These are phyloP conservation scores for Starmerella stigmatis DNA, from an alignment of 805 yeast species.

Conservation along the genomic window DNA sequence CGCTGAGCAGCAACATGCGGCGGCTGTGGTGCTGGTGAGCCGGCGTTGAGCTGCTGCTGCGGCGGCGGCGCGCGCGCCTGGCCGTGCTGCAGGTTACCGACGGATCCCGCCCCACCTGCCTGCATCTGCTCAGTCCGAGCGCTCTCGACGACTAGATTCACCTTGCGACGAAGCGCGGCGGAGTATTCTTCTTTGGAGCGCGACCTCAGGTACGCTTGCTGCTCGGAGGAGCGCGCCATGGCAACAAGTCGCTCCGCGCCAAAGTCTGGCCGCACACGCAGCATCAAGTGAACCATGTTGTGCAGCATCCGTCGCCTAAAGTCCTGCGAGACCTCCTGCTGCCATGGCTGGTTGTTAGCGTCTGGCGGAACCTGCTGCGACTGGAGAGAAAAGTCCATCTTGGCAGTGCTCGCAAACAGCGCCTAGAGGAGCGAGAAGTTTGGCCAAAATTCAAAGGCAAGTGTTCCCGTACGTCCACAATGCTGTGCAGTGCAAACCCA, in stretches of 20 bases:
- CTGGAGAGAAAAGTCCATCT: conserved; percentile 1
- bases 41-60: too few species aligned
- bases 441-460: too few species aligned
- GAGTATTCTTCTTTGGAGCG: conserved; percentile 26
- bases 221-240: conserved; percentile 30
- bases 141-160: conserved; percentile 13
- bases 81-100: too few species aligned
- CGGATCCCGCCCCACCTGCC: too few species aligned
- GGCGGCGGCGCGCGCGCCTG: not conserved
- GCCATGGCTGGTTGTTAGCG: conserved; percentile 18
- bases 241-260: conserved; percentile 28
- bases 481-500: not conserved
- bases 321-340: conserved; percentile 15
- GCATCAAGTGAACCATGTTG: conserved; percentile 20
- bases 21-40: too few species aligned
- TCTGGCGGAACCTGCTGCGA: not conserved
- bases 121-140: conserved; percentile 12
- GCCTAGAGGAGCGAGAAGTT: too few species aligned
- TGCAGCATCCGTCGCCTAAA: conserved; percentile 21
- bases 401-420: too few species aligned
- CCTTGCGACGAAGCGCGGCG: conserved; percentile 16
- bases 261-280: conserved; percentile 19
- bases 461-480: too few species aligned
- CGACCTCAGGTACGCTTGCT: conserved; percentile 26
- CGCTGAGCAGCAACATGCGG: too few species aligned